phyloP scores from a whole-genome alignment of 2,329 filamentous ascomycete species.

The Colletotrichum filicis region DNA sequence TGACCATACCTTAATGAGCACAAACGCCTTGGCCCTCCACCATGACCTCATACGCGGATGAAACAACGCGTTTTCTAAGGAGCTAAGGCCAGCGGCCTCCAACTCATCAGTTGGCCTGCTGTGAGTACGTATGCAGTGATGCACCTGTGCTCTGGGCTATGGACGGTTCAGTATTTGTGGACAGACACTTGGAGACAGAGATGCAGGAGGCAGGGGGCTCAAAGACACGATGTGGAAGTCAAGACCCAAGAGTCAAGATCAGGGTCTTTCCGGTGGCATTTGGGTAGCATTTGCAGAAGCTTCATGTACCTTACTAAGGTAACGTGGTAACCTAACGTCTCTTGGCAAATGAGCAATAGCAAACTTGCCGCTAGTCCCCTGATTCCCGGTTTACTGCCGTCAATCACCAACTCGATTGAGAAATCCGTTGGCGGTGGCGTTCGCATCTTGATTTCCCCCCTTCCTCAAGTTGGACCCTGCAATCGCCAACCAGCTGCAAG shows the following conservation, averaged over 20 bases:
- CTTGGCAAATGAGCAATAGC: neutral
- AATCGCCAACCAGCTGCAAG: slow-evolving; percentile 19
- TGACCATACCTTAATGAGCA: slow-evolving; percentile 1
- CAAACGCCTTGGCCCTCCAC: slow-evolving; percentile 24
- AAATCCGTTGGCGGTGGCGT: neutral
- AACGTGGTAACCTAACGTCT: neutral
- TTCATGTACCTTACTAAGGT: too few species aligned
- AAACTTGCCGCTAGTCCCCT: neutral
- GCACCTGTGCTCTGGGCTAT: neutral
- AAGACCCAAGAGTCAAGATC: neutral
- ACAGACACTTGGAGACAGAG: neutral
- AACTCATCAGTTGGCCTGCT: neutral
- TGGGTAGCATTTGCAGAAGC: neutral
- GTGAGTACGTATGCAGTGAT: too few species aligned
- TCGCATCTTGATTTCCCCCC: neutral
- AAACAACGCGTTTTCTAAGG: slow-evolving; percentile 20
- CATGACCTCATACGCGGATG: slow-evolving; percentile 35
- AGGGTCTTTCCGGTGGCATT: neutral
- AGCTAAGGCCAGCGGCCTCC: slow-evolving; percentile 15
- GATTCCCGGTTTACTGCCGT: neutral
- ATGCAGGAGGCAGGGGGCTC: neutral
- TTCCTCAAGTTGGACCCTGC: slow-evolving; percentile 8
- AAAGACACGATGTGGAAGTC: neutral
- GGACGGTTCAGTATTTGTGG: neutral
- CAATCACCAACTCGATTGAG: slow-evolving; percentile 1